Base-by-base conservation (phyloP, 441 rosid species). In the Adansonia grandidieri region DNA sequence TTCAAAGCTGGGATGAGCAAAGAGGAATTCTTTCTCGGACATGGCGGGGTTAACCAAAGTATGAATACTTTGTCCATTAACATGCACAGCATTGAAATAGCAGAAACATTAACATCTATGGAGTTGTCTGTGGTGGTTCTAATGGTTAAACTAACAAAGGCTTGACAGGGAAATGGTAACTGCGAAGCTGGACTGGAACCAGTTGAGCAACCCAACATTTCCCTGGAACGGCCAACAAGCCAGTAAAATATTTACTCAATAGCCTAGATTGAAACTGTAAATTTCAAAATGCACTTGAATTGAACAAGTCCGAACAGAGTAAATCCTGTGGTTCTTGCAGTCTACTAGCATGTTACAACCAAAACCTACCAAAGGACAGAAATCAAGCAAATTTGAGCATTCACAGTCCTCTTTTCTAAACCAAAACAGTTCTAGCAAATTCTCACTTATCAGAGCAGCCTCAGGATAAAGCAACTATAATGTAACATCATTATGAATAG, bases 361-460 rank as follows among this genome's bases (percentile, higher is more conserved):
- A 42, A 42, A 42, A 60, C 2, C n/a, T 11, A 11, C 40, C 61
- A 56, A 5, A 8, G 22, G 6, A 60, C 62, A 22, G 65, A 60
- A 24, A 60, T 60, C 40, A 60, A 60, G 8, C 8, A 11, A 61
- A 61, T 45, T 45, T 19, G n/a, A 11, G 56, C 51, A 44, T 67
- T 45, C 37, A 45, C 15, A 45, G 40, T 9, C 56, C 9, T 68
- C 54, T 68, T 20, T 45, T 17, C 40, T 48, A 22, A 69, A 47
- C 57, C 48, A 20, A 69, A 47, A 11, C 73, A 70, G 32, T 70
- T 20, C 42, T 70, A 3, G 20, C 19, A 48, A 48, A 70, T 69
- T 45, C 40, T 69, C 42, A 48, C 58, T 22, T 7, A 69, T 69
- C 73, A 20, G 2, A 13, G 57, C n/a, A 68, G 53, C 57, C 73